Evolutionary conservation across 345 rosid genomes (phyloP), one percentile per base, ranked within the genome.

Genomic region (Citrus cavaleriei): DNA sequence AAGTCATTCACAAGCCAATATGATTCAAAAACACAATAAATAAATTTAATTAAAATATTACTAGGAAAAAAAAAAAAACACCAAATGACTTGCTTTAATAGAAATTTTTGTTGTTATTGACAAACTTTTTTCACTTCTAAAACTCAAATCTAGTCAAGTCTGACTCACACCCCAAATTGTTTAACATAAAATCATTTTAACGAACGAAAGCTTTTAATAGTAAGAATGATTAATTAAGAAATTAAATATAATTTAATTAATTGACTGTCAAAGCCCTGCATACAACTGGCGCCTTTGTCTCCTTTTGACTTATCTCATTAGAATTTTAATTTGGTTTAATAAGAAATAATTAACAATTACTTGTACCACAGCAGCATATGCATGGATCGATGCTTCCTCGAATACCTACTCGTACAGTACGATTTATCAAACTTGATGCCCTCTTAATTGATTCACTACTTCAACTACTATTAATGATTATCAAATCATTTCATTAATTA

Each of bases 201-300:
- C 38, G 38, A 58, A 32, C 25, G 60, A 24, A 59, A 57, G 37
- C 22, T 73, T 73, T 32, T 73, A 46, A 10, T 72, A 32, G 49
- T 19, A n/a, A 60, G 32, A 21, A 35, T 35, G 65, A 78, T 61
- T 61, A 70, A 57, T 34, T 78, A 42, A 22, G 16, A 30, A 75
- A 30, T 67, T 54, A 25, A 32, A 64, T 14, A 42, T 42, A 69
- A 19, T n/a, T 24, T 40, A 13, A 67, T 57, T 69, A 49, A 51
- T 74, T 12, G 68, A 78, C 77, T 70, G 79, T 55, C 73, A 72
- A 77, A 77, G 78, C 70, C 61, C 27, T 64, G 14, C 63, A 75
- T 75, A 80, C 82, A 75, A 78, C 85, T 82, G 85, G 85, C 85
- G 12, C 42, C 42, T 10, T 81, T 81, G 84, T 77, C 81, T 74